Percentiles rank a stretch among this genome's conserved stretches.
phyloP scores from a whole-genome alignment of 1,139 yeast genomes.

The Yamadazyma atmosphaerica region DNA sequence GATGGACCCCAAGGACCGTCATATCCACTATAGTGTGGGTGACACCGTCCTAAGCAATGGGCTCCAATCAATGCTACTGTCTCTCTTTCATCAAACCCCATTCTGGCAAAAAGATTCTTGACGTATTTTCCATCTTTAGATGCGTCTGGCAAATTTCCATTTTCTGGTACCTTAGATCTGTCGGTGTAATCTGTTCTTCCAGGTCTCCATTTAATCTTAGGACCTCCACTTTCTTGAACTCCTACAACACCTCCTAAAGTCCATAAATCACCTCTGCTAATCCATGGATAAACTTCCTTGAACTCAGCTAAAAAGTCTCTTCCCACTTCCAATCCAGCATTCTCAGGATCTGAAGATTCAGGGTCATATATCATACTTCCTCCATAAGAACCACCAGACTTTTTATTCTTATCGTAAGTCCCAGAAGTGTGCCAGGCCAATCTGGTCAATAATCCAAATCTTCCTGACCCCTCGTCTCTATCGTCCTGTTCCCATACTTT shows the following conservation, averaged over 20 bases:
- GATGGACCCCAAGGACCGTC: constrained; percentile 97
- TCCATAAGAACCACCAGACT: constrained; percentile 76
- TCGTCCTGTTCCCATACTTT: constrained; percentile 77
- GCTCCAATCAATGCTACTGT: constrained; percentile 88
- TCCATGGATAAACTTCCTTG: constrained; percentile 64
- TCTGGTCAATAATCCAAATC: constrained; percentile 62
- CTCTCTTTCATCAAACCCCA: constrained; percentile 81
- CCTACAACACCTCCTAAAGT: constrained; percentile 86
- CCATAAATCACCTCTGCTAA: constrained; percentile 85
- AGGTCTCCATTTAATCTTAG: constrained; percentile 83
- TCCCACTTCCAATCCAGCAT: constrained; percentile 70
- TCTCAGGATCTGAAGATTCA: constrained; percentile 70
- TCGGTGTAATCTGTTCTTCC: constrained; percentile 52
- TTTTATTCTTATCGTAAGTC: constrained; percentile 58
- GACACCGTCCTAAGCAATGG: constrained; percentile 82
- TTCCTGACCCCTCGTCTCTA: constrained; percentile 69
- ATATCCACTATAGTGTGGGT: constrained; percentile 64
- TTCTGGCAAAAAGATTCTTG: constrained; percentile 61
- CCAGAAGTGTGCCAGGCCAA: constrained; percentile 80
- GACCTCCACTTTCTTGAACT: constrained; percentile 85
- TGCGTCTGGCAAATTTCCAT: constrained; percentile 83
- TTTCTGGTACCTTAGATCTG: constrained; percentile 50
- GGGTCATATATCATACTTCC: constrained; percentile 78
- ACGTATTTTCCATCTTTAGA: constrained; percentile 68
- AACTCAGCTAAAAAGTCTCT: constrained; percentile 66